phyloP scores from a whole-genome alignment of 306 rosid species.

The Medicago ruthenica region DNA sequence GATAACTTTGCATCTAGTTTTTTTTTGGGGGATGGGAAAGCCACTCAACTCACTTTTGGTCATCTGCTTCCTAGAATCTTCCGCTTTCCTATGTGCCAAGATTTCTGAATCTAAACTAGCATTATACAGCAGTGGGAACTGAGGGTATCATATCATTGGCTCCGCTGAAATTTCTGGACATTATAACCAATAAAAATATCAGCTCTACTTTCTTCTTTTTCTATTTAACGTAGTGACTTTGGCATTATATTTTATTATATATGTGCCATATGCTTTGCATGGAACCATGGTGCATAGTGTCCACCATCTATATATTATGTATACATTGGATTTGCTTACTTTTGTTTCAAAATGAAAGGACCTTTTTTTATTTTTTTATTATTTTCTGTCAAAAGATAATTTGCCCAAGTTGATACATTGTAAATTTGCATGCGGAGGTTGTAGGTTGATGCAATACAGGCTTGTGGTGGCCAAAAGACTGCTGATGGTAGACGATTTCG shows the following conservation, averaged over 20 bases:
- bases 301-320: background rate
- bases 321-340: background rate
- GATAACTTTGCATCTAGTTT: constrained; percentile 7
- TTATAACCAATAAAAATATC: constrained; percentile 8
- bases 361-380: background rate
- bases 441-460: constrained; percentile 80
- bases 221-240: background rate
- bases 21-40: background rate
- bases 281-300: background rate
- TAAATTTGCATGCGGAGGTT: constrained; percentile 27
- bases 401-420: constrained; percentile 25
- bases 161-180: background rate
- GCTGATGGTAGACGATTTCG: constrained; percentile 74
- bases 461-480: constrained; percentile 87
- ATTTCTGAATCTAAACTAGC: constrained; percentile 21
- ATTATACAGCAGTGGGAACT: constrained; percentile 30
- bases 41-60: constrained; percentile 5
- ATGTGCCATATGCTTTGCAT: background rate
- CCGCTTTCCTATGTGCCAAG: constrained; percentile 9
- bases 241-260: constrained; percentile 1
- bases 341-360: constrained; percentile 23
- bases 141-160: constrained; percentile 7
- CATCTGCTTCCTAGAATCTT: constrained; percentile 17
- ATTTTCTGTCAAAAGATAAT: background rate
- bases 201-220: constrained; percentile 6